Conservation (phyloP, 148 eudicot genomes). For the Hydrangea macrophylla region DNA sequence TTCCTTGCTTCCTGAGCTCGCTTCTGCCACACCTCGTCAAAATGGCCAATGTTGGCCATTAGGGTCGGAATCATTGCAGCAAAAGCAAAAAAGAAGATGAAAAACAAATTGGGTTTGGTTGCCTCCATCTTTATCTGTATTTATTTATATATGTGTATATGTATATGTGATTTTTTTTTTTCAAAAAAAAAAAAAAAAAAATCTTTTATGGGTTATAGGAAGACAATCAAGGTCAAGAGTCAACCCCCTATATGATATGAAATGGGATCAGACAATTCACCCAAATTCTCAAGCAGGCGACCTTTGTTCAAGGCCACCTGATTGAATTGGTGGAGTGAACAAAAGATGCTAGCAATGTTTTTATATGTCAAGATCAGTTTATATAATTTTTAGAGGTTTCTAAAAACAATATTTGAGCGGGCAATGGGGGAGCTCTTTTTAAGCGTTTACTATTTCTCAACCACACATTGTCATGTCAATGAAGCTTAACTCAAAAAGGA, state of each 20-base stretch:
- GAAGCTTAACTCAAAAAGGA: no score
- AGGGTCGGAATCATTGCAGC: constrained; percentile 15
- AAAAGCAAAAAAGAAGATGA: constrained; percentile 11
- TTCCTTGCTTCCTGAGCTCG: background rate
- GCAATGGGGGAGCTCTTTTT: no score
- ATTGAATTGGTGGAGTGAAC: no score
- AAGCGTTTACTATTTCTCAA: no score
- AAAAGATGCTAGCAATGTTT: no score
- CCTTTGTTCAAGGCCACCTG: no score
- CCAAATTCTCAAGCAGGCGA: background rate
- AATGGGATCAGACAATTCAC: background rate
- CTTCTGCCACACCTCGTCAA: background rate
- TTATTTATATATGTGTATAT: no score
- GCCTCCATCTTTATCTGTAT: constrained; percentile 13
- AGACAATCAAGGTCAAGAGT: background rate
- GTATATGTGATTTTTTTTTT: background rate
- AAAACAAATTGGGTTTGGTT: background rate
- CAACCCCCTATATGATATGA: background rate
- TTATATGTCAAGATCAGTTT: no score
- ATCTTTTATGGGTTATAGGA: background rate
- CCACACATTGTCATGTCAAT: no score
- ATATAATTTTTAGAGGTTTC: no score
- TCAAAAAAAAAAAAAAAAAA: no score
- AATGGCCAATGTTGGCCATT: background rate
- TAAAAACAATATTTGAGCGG: no score